Evolutionary conservation across 192 early-diverging fungal species (phyloP).

Genomic region (Kappamyces sp.): DNA sequence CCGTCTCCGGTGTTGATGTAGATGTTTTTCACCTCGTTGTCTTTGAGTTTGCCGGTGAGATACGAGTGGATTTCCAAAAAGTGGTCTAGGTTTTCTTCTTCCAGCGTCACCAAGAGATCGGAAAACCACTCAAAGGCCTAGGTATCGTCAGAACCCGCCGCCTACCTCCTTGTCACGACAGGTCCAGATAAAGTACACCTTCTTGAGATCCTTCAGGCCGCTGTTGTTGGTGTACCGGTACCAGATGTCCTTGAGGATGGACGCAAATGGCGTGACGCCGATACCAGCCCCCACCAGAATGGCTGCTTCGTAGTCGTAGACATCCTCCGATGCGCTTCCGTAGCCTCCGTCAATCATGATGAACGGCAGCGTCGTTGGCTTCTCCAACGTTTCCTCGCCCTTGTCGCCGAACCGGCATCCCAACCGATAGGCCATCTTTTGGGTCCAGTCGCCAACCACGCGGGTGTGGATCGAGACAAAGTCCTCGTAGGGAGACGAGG

Average conservation of each 20-base stretch:
- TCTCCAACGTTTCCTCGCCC: conserved; percentile 27
- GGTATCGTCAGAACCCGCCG: conserved; percentile 5
- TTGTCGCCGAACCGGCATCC: conserved; percentile 58
- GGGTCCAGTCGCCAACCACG: conserved; percentile 72
- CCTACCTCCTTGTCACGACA: conserved; percentile 67
- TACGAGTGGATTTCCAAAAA: conserved; percentile 79
- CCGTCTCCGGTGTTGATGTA: conserved; percentile 59
- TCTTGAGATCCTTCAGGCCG: conserved; percentile 51
- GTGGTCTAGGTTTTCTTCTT: conserved; percentile 65
- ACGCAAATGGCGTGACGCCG: conserved; percentile 79
- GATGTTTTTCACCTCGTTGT: conserved; percentile 63
- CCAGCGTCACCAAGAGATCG: conserved; percentile 72
- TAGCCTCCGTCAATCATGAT: conserved; percentile 75
- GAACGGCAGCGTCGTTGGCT: conserved; percentile 54
- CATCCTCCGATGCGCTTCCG: conserved; percentile 74
- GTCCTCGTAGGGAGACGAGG: conserved; percentile 72
- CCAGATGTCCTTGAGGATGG: conserved; percentile 76
- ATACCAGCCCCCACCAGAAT: conserved; percentile 78
- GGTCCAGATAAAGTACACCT: conserved; percentile 85
- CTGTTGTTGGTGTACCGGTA: conserved; percentile 55
- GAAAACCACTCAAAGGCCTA: conserved; percentile 83
- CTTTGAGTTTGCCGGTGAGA: conserved; percentile 61
- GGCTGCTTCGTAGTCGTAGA: conserved; percentile 71
- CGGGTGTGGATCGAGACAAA: conserved; percentile 71
- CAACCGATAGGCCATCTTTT: conserved; percentile 57